These are phyloP conservation scores for Alternaria tenuissima DNA, from an alignment of 2,329 filamentous ascomycete species.

Conservation along the genomic window DNA sequence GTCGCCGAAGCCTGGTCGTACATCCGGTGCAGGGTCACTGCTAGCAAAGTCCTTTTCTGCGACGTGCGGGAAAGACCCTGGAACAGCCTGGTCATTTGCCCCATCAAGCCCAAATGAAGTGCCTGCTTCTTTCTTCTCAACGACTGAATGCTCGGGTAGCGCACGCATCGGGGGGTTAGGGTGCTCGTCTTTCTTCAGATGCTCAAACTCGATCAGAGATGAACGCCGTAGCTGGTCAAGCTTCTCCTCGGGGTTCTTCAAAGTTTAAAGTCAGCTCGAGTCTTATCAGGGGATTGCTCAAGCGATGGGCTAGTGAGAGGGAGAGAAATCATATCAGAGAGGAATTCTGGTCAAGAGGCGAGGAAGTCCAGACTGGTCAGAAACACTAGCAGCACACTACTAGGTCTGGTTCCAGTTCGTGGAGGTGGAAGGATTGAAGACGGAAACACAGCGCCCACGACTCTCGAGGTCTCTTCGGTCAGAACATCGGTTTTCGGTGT, in stretches of 20 bases:
- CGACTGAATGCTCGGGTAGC: constrained; percentile 49
- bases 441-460: too few relatives aligned
- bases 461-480: too few relatives aligned
- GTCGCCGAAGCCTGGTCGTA: not conserved
- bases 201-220: constrained; percentile 55
- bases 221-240: constrained; percentile 58
- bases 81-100: not conserved
- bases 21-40: constrained; percentile 4
- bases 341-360: too few relatives aligned
- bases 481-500: too few relatives aligned
- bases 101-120: constrained; percentile 6
- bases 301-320: not conserved
- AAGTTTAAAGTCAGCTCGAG: constrained; percentile 38
- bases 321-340: too few relatives aligned
- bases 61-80: constrained; percentile 2
- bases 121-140: constrained; percentile 5
- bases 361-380: too few relatives aligned
- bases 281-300: constrained; percentile 5
- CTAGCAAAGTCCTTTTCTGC: constrained; percentile 16
- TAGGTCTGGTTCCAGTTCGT: too few relatives aligned
- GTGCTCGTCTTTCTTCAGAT: constrained; percentile 46
- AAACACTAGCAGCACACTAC: too few relatives aligned
- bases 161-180: constrained; percentile 42
- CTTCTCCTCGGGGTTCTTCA: constrained; percentile 56
- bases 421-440: too few relatives aligned